Percentiles rank a stretch among this genome's conserved stretches.
These are phyloP conservation scores for Candida sithepensis DNA, from an alignment of 805 yeast genomes.

Conservation along the genomic window DNA sequence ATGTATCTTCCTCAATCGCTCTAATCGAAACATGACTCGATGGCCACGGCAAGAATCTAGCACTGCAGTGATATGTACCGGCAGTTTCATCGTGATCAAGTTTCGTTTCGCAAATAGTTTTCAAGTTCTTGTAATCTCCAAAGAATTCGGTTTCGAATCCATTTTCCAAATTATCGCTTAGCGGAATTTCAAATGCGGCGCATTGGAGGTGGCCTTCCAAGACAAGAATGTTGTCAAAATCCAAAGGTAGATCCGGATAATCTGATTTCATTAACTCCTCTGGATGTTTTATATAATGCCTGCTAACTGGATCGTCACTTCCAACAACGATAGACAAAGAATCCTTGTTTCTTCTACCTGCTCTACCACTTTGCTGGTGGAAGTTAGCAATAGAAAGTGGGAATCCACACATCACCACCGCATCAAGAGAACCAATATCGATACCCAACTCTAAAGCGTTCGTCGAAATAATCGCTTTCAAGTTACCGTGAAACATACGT, in stretches of 20 bases:
- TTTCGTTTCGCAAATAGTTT: constrained; percentile 29
- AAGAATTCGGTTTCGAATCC: constrained; percentile 56
- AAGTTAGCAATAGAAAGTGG: constrained; percentile 84
- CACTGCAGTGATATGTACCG: constrained; percentile 51
- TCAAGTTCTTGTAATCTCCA: constrained; percentile 31
- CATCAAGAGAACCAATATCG: constrained; percentile 90
- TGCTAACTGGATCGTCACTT: constrained; percentile 81
- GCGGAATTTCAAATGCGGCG: constrained; percentile 85
- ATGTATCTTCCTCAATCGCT: constrained; percentile 76
- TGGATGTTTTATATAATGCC: constrained; percentile 72
- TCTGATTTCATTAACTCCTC: constrained; percentile 50
- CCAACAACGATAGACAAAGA: constrained; percentile 84
- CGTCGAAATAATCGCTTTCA: constrained; percentile 87
- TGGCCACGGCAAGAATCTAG: constrained; percentile 77
- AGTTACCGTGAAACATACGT: constrained; percentile 84
- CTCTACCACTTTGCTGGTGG: constrained; percentile 96
- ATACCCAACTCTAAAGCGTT: constrained; percentile 95
- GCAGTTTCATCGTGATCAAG: constrained; percentile 38
- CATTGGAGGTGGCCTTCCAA: constrained; percentile 87
- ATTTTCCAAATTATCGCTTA: constrained; percentile 37
- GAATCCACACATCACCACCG: constrained; percentile 89
- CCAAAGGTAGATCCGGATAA: constrained; percentile 57
- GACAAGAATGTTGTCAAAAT: constrained; percentile 57
- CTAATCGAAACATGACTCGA: constrained; percentile 70
- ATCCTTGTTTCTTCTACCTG: constrained; percentile 85